Evolutionary conservation across 2,329 filamentous ascomycete species (phyloP).

Genomic region (Pseudogymnoascus sp.): DNA sequence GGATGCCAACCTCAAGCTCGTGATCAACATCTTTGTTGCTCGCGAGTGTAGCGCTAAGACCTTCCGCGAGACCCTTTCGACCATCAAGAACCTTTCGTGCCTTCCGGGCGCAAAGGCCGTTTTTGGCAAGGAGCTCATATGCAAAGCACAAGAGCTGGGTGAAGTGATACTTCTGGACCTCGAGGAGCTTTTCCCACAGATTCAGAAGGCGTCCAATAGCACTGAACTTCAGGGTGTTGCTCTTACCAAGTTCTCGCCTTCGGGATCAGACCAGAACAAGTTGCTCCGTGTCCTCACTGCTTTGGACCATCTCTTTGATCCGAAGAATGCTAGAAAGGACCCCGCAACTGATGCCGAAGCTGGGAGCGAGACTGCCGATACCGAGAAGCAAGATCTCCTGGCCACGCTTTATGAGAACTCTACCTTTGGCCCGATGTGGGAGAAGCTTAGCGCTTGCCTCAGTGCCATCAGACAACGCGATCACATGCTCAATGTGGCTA

Average conservation of each 20-base stretch:
- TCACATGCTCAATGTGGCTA: slow-evolving; percentile 94
- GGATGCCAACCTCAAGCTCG: slow-evolving; percentile 78
- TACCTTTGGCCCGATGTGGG: slow-evolving; percentile 86
- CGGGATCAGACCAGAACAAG: slow-evolving; percentile 94
- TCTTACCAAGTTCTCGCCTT: slow-evolving; percentile 88
- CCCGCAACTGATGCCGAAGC: slow-evolving; percentile 37
- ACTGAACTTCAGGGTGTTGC: slow-evolving; percentile 95
- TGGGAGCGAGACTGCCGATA: slow-evolving; percentile 48
- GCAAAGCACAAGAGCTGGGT: slow-evolving; percentile 77
- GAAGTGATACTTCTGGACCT: slow-evolving; percentile 79
- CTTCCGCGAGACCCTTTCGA: slow-evolving; percentile 93
- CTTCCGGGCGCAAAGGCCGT: slow-evolving; percentile 83
- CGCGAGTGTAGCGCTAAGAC: slow-evolving; percentile 96
- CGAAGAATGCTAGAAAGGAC: slow-evolving; percentile 53
- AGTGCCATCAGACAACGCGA: slow-evolving; percentile 82
- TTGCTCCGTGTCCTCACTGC: slow-evolving; percentile 86
- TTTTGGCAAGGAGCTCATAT: slow-evolving; percentile 88
- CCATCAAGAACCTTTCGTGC: slow-evolving; percentile 95
- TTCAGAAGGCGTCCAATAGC: slow-evolving; percentile 76
- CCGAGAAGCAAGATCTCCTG: slow-evolving; percentile 75
- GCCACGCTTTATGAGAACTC: slow-evolving; percentile 83
- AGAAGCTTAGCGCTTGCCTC: slow-evolving; percentile 82
- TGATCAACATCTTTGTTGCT: slow-evolving; percentile 94
- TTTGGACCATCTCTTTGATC: slow-evolving; percentile 90
- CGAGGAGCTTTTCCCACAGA: slow-evolving; percentile 75